These are phyloP conservation scores for Westerdykella sp. DNA, from an alignment of 2,329 filamentous ascomycete species.

Conservation along the genomic window DNA sequence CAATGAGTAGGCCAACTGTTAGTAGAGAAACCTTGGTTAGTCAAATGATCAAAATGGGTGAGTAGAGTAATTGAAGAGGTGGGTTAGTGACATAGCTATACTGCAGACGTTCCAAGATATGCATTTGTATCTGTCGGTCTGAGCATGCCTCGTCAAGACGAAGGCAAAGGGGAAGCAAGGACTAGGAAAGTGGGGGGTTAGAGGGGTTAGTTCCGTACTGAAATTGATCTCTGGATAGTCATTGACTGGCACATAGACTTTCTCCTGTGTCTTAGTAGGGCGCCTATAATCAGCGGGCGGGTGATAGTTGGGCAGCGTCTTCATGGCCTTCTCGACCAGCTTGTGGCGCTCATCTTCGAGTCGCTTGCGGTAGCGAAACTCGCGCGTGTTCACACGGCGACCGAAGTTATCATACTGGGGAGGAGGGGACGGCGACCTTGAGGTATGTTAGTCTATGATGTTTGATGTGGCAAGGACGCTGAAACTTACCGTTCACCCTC, in stretches of 20 bases:
- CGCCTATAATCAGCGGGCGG: slow-evolving; percentile 97
- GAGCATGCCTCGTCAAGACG: slow-evolving; percentile 42
- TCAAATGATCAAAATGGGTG: slow-evolving; percentile 46
- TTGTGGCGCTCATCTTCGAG: slow-evolving; percentile 99
- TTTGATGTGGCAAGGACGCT: slow-evolving; percentile 29
- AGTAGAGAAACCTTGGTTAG: slow-evolving; percentile 84
- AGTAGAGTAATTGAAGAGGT: slow-evolving; percentile 20
- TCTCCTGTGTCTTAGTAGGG: slow-evolving; percentile 99
- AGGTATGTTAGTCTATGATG: slow-evolving; percentile 8
- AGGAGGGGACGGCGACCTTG: slow-evolving; percentile 85
- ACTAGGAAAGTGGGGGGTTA: slow-evolving; percentile 38
- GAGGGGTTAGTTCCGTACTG: slow-evolving; percentile 99
- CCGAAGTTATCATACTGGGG: slow-evolving; percentile 99
- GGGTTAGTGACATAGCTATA: slow-evolving; percentile 40
- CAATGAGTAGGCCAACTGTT: slow-evolving; percentile 99
- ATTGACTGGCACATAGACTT: slow-evolving; percentile 99
- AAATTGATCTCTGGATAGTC: slow-evolving; percentile 99
- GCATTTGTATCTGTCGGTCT: slow-evolving; percentile 22
- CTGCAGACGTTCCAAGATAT: slow-evolving; percentile 31
- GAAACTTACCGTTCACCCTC: slow-evolving; percentile 77
- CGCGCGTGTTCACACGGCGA: slow-evolving; percentile 97
- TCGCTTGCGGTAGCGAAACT: slow-evolving; percentile 96
- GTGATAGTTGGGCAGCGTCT: slow-evolving; percentile 98
- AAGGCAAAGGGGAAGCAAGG: slow-evolving; percentile 40
- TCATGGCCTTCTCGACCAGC: slow-evolving; percentile 98